These are phyloP conservation scores for Carallia pectinifolia DNA, from an alignment of 345 rosid species.

Conservation along the genomic window DNA sequence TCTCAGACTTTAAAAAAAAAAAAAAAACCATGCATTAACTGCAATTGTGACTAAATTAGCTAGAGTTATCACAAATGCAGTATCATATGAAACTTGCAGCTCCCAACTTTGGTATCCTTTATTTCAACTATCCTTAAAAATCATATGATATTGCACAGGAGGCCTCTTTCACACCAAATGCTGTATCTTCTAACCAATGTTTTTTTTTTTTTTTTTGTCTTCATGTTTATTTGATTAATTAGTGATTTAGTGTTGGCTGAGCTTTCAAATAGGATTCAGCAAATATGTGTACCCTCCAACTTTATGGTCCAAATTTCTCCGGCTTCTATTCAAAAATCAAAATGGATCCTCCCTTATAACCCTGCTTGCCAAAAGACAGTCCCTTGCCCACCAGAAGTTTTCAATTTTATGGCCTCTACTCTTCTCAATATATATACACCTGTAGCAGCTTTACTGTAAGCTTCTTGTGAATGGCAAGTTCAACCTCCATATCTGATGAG, in stretches of 20 bases:
- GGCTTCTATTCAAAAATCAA: constrained; percentile 2
- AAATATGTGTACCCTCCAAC: neutral
- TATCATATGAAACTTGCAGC: too few relatives aligned
- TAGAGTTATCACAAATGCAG: too few relatives aligned
- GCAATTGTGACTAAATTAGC: too few relatives aligned
- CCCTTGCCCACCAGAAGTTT: constrained; percentile 19
- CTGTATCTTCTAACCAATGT: neutral
- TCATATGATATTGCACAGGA: constrained; percentile 4
- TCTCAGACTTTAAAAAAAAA: too few relatives aligned
- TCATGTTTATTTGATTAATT: too few relatives aligned
- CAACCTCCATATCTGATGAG: constrained; percentile 15
- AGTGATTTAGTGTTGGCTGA: neutral
- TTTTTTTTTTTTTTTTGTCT: neutral
- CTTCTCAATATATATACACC: constrained; percentile 18
- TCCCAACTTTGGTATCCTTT: too few relatives aligned
- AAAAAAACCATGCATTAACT: too few relatives aligned
- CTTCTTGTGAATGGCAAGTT: constrained; percentile 40
- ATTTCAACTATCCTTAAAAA: neutral
- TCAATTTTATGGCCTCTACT: constrained; percentile 18
- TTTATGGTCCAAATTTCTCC: neutral
- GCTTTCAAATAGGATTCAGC: neutral
- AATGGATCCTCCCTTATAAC: constrained; percentile 3
- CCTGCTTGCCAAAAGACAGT: constrained; percentile 14
- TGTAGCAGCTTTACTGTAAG: constrained; percentile 11
- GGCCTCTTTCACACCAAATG: neutral